These are phyloP conservation scores for Chlorella ohadii DNA, from an alignment of 139 green algal genomes.

Conservation along the genomic window DNA sequence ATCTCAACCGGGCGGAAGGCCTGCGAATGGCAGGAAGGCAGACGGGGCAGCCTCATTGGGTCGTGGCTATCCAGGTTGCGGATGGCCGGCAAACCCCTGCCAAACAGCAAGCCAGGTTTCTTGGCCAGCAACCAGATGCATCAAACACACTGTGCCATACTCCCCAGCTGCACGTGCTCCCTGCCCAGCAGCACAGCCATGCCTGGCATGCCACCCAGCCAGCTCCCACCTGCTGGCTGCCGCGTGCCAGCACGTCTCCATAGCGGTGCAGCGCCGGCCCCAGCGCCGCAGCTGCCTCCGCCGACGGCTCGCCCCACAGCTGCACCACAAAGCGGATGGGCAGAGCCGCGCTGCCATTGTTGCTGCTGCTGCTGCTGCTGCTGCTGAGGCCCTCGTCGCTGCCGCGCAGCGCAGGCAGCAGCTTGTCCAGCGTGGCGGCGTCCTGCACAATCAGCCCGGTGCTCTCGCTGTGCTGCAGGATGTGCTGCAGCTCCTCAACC, in stretches of 20 bases:
- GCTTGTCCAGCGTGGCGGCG: constrained; percentile 63
- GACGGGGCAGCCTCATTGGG: too few relatives aligned
- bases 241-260: constrained; percentile 58
- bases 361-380: constrained; percentile 54
- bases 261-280: constrained; percentile 60
- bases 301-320: constrained; percentile 75
- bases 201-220: background rate
- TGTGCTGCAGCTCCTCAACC: constrained; percentile 86
- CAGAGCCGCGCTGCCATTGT: background rate
- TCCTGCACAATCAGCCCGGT: constrained; percentile 83
- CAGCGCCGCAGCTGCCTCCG: constrained; percentile 8
- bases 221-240: background rate
- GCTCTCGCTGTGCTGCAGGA: constrained; percentile 72
- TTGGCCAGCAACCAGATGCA: too few relatives aligned
- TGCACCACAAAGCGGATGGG: constrained; percentile 70
- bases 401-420: constrained; percentile 62
- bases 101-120: too few relatives aligned
- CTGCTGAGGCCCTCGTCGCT: background rate
- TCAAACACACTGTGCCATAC: too few relatives aligned
- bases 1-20: constrained; percentile 16
- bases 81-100: too few relatives aligned
- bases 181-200: too few relatives aligned
- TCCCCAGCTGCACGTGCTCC: too few relatives aligned
- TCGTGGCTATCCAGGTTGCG: too few relatives aligned
- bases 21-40: background rate